Percentiles rank a stretch among this genome's conserved stretches.
These are phyloP conservation scores for Globisporangium cederbergense DNA, from an alignment of 352 stramenopile species.

Conservation along the genomic window DNA sequence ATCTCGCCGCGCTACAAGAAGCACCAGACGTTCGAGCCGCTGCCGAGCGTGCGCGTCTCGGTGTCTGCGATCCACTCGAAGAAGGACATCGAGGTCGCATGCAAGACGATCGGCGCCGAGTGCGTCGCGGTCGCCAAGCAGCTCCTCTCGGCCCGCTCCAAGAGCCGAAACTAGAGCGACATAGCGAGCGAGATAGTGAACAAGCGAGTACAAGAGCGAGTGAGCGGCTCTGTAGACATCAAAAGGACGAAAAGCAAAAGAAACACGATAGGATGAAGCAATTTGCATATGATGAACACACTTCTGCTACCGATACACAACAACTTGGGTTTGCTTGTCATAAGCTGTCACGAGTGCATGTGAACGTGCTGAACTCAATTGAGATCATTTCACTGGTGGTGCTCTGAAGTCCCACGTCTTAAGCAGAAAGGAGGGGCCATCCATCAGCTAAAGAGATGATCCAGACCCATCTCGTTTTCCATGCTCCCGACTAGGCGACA, in stretches of 20 bases:
- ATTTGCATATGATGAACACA: too few relatives aligned
- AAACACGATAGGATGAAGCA: not conserved
- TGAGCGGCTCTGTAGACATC: not conserved
- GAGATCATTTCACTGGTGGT: not conserved
- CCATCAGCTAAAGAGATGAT: too few relatives aligned
- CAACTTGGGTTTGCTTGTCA: too few relatives aligned
- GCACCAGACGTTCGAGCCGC: constrained; percentile 47
- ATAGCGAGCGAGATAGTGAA: not conserved
- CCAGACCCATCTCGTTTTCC: not conserved
- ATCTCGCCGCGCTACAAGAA: constrained; percentile 76
- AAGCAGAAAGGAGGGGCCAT: not conserved
- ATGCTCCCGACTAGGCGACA: not conserved
- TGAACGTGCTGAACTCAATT: not conserved
- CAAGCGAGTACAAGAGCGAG: not conserved
- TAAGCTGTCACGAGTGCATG: too few relatives aligned
- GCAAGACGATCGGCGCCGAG: constrained; percentile 52
- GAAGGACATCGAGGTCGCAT: constrained; percentile 54
- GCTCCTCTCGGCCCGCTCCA: constrained; percentile 27
- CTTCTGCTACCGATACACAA: too few relatives aligned
- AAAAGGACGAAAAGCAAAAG: constrained; percentile 1
- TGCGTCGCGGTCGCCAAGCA: constrained; percentile 52
- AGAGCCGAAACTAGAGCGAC: constrained; percentile 13
- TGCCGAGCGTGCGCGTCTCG: constrained; percentile 73
- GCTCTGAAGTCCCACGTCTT: not conserved
- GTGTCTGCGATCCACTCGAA: constrained; percentile 66